These are phyloP conservation scores for Krasilnikovozyma curviuscula DNA, from an alignment of 768 basidiomycete species.

Conservation along the genomic window DNA sequence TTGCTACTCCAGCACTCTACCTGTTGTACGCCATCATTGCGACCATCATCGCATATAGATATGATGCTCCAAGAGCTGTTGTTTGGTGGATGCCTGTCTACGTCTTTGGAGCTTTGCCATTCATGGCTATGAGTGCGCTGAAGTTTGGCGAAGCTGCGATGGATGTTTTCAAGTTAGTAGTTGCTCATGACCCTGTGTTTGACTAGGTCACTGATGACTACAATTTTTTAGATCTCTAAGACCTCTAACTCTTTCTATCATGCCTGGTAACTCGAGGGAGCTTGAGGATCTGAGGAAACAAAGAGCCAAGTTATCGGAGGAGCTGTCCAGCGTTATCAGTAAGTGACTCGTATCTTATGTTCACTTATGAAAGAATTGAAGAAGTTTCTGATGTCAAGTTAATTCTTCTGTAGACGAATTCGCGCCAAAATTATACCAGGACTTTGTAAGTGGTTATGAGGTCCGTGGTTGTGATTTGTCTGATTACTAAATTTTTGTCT, in stretches of 20 bases:
- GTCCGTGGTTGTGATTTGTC: no score
- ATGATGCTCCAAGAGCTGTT: constrained; percentile 43
- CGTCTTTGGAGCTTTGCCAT: constrained; percentile 53
- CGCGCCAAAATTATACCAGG: constrained; percentile 3
- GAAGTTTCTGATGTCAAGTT: background rate
- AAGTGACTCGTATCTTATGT: constrained; percentile 2
- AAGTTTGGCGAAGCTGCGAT: constrained; percentile 97
- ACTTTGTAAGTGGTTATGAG: no score
- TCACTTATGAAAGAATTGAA: background rate
- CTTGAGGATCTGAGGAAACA: constrained; percentile 55
- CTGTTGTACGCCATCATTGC: constrained; percentile 62
- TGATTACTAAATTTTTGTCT: background rate
- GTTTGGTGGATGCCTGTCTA: constrained; percentile 57
- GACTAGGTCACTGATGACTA: constrained; percentile 1
- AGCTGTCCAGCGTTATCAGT: constrained; percentile 43
- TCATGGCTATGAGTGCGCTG: constrained; percentile 78
- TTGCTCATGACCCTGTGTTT: background rate
- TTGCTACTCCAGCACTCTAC: constrained; percentile 73
- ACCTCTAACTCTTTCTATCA: constrained; percentile 65
- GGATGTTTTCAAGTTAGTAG: constrained; percentile 81
- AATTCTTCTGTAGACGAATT: background rate
- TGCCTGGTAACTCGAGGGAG: constrained; percentile 70
- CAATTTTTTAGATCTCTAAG: constrained; percentile 51
- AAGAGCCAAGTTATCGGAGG: constrained; percentile 57
- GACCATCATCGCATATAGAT: constrained; percentile 48